Evolutionary conservation across 805 yeast genomes (phyloP), one percentile per base, ranked within the genome.

Genomic region (Hanseniaspora thailandica): DNA sequence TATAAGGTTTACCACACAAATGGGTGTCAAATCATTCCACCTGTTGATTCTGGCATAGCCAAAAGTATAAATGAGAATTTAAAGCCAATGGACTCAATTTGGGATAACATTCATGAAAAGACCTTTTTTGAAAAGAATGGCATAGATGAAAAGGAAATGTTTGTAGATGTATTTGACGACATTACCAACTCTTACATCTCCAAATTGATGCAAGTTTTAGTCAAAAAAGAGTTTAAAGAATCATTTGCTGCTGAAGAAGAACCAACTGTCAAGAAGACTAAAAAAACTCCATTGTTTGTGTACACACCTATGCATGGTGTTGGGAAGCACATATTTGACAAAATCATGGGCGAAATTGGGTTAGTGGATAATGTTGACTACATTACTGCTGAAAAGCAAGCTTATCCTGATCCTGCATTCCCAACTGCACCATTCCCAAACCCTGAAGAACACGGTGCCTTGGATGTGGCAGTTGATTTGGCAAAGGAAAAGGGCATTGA

Each of bases 291-390:
- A 64, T 55, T 73, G 62, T 80, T 83, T 55, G 85, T 88, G 1
- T 90, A 90, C 63, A 90, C 97, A 0, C 95, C 97, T 22, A 81
- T 90, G 82, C 97, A 90, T 65, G 98, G 98, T 9, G 95, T 90
- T 7, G 98, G 98, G 0, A 69, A 72, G 25, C 81, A 80, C 43
- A 76, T 80, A 25, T 80, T 84, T 39, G 61, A 63, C 4, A 63
- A 69, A 41, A 69, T 64, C 13, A 57, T 57, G 8, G 30, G 49
- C 4, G 52, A 78, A 0, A 62, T 75, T 31, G 57, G 63, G 8
- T 59, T 69, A 10, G 62, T 77, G 20, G 74, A 70, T 1, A 62
- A 69, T 2, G 62, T 61, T 31, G 63, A 64, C 41, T 67, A 63
- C 57, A 41, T 59, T 10, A 60, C 69, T n/a, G 95, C 86, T 0